phyloP scores from a whole-genome alignment of 257 asterid genomes.

The Schizonepeta tenuifolia region DNA sequence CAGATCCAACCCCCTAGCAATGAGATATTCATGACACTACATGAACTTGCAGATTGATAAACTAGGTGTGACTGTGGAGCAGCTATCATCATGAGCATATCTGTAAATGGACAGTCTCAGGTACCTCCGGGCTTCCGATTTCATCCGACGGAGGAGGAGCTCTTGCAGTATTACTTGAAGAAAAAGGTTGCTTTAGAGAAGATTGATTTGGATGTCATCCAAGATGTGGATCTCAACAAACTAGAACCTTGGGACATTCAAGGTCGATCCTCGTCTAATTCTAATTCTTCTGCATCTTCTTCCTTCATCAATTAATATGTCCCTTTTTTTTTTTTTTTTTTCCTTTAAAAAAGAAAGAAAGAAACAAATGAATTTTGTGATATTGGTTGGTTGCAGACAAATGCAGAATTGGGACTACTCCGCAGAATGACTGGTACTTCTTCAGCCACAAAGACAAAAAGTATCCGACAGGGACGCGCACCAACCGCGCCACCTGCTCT shows the following conservation, averaged over 20 bases:
- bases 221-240: constrained; percentile 72
- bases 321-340: too few relatives aligned
- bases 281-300: too few relatives aligned
- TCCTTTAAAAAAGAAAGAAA: too few relatives aligned
- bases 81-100: constrained; percentile 46
- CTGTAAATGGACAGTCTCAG: constrained; percentile 61
- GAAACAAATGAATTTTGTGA: too few relatives aligned
- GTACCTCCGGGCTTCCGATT: constrained; percentile 78
- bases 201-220: constrained; percentile 66
- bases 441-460: constrained; percentile 74
- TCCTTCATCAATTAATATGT: too few relatives aligned
- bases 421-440: constrained; percentile 70
- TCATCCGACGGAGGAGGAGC: constrained; percentile 79
- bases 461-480: constrained; percentile 69
- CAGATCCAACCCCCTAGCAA: neutral
- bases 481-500: constrained; percentile 63
- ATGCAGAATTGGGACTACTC: constrained; percentile 61
- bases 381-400: constrained; percentile 44
- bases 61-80: neutral
- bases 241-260: constrained; percentile 81
- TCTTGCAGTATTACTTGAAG: constrained; percentile 61
- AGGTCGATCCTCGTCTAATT: constrained; percentile 32
- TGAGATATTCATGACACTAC: too few relatives aligned
- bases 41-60: too few relatives aligned
- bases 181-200: constrained; percentile 52